Evolutionary conservation across 805 yeast genomes (phyloP), one percentile per base, ranked within the genome.

Genomic region (Wickerhamomyces alni): DNA sequence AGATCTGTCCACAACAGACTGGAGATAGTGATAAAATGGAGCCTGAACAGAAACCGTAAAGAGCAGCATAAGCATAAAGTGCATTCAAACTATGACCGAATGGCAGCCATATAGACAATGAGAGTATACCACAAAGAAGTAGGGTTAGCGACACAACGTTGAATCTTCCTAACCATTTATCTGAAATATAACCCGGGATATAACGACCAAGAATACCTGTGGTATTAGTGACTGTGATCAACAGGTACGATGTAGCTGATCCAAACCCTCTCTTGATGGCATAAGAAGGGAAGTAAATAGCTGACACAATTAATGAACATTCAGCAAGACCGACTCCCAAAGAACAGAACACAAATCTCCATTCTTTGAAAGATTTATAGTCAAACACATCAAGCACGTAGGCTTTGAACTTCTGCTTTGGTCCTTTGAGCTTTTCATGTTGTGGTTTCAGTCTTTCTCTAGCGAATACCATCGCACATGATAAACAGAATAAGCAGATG

Each of bases 1-100:
- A 74, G 27, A 80, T 74, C 37, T 74, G 77, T 1, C 80, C 81
- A 28, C 75, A 63, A 48, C 82, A 74, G 3, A 74, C 77, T 2
- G 84, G 83, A 13, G 77, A 70, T 33, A 78, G 51, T 3, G 82
- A 69, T 36, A 78, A 61, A 4, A 77, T 72, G 1, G 82, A 69
- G 4, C 82, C 75, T 4, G 80, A 67, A 36, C 70, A 62, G 41
- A 78, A 69, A 0, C 86, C 86, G 53, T 70, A 77, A 5, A 73
- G 48, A 1, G 59, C 62, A 2, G 76, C 58, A 41, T 74, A 77
- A 2, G 69, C 71, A 55, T 65, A 71, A 33, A 61, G 54, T 8
- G 54, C 71, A 17, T 48, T 61, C 12, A 50, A 43, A 39, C 45
- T 59, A 43, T 49, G 51, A 18, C 67, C 77, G 46, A 57, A 67